phyloP scores from a whole-genome alignment of 768 basidiomycete species.

The Hortiboletus flavorubellus region DNA sequence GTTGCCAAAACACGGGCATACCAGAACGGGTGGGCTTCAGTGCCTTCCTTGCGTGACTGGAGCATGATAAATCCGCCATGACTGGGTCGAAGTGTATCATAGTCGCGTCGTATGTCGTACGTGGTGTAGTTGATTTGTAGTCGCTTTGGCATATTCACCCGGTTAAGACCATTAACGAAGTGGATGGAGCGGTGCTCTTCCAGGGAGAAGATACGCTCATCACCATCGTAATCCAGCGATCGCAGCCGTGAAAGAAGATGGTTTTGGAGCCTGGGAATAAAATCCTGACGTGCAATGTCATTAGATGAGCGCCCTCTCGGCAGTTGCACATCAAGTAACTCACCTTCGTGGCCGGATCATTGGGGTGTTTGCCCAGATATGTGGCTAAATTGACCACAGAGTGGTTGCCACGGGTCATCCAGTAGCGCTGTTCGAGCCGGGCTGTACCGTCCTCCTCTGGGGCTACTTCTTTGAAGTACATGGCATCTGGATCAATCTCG shows the following conservation, averaged over 20 bases:
- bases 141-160: background rate
- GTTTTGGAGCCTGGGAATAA: slow-evolving; percentile 16
- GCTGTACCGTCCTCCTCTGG: too few relatives aligned
- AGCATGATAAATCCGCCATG: slow-evolving; percentile 22
- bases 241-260: slow-evolving; percentile 17
- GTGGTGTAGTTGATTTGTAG: slow-evolving; percentile 15
- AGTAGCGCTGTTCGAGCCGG: too few relatives aligned
- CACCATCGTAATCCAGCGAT: background rate
- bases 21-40: slow-evolving; percentile 15
- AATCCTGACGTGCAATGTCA: slow-evolving; percentile 12
- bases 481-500: background rate
- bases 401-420: too few relatives aligned
- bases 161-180: background rate
- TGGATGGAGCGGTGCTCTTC: background rate
- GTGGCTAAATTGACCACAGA: background rate
- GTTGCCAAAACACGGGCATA: slow-evolving; percentile 24
- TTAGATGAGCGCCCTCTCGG: background rate
- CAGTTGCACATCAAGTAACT: background rate
- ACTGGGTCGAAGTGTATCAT: slow-evolving; percentile 13
- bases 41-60: slow-evolving; percentile 8
- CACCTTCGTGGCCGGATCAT: background rate
- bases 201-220: background rate
- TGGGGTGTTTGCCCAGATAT: background rate
- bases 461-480: background rate
- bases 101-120: slow-evolving; percentile 13